These are phyloP conservation scores for Albizia julibrissin DNA, from an alignment of 306 rosid genomes.

Conservation along the genomic window DNA sequence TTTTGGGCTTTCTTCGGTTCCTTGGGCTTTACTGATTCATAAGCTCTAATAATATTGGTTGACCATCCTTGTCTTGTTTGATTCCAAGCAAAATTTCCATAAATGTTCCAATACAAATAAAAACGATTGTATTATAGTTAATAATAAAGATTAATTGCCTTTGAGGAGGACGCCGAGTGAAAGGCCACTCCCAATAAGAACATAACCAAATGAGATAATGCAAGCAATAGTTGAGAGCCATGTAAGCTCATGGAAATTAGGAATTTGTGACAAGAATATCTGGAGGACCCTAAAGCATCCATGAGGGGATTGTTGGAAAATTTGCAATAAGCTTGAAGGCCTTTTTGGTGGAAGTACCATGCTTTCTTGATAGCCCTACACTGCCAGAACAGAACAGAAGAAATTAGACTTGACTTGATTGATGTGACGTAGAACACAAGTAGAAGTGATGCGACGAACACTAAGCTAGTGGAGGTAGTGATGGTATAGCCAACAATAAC, in stretches of 20 bases:
- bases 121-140: too few relatives aligned
- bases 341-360: conserved; percentile 44
- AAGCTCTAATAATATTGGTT: conserved; percentile 31
- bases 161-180: conserved; percentile 42
- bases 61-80: conserved; percentile 47
- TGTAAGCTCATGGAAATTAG: conserved; percentile 55
- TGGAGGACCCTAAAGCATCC: conserved; percentile 49
- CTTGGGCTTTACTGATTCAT: too few relatives aligned
- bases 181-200: conserved; percentile 50
- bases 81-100: background rate
- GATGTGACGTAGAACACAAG: background rate
- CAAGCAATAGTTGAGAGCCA: conserved; percentile 63
- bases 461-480: too few relatives aligned
- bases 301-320: conserved; percentile 58
- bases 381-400: too few relatives aligned
- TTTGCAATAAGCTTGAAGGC: conserved; percentile 49
- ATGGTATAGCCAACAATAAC: too few relatives aligned
- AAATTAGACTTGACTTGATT: background rate
- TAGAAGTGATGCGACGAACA: background rate
- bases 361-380: conserved; percentile 55
- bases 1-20: too few relatives aligned
- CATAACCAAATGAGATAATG: conserved; percentile 63
- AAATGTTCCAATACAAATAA: background rate
- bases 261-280: conserved; percentile 58
- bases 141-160: conserved; percentile 26